Conservation (phyloP, 176 grass and related monocot genomes). For the Carex pumila region DNA sequence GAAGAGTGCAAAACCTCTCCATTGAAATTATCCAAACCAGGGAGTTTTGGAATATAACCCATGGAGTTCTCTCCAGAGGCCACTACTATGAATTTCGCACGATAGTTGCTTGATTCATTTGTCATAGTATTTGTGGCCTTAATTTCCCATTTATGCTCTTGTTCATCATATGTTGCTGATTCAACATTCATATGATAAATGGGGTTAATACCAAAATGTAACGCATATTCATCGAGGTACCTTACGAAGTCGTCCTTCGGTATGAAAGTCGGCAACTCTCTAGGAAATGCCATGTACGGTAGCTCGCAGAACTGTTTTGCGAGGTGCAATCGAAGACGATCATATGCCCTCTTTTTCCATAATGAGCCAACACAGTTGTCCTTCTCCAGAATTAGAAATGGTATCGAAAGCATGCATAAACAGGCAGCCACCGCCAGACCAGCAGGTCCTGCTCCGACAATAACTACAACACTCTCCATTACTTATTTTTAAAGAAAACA, state of each 20-base stretch:
- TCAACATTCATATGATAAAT: background rate
- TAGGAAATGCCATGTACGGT: slow-evolving; percentile 11
- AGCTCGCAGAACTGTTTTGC: slow-evolving; percentile 32
- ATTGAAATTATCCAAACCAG: background rate
- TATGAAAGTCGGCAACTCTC: background rate
- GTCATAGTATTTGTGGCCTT: background rate
- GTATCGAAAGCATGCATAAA: background rate
- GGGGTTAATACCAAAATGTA: background rate
- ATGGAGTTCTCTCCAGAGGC: slow-evolving; percentile 34
- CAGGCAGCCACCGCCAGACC: slow-evolving; percentile 20
- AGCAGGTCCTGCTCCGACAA: slow-evolving; percentile 25
- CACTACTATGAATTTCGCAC: slow-evolving; percentile 28
- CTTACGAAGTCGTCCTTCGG: slow-evolving; percentile 15
- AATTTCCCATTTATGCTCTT: background rate
- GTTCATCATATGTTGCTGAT: background rate
- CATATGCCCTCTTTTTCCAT: slow-evolving; percentile 29
- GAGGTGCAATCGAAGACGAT: slow-evolving; percentile 32
- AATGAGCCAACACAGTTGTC: slow-evolving; percentile 22
- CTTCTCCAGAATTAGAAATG: slow-evolving; percentile 1
- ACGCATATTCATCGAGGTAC: slow-evolving; percentile 12
- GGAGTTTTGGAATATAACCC: slow-evolving; percentile 11
- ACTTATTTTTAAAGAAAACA: background rate
- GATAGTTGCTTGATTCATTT: background rate
- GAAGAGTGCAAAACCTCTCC: slow-evolving; percentile 33
- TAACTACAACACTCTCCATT: background rate